Evolutionary conservation across 2,329 filamentous ascomycete genomes (phyloP).

Genomic region (Chaetomiaceae sp.): DNA sequence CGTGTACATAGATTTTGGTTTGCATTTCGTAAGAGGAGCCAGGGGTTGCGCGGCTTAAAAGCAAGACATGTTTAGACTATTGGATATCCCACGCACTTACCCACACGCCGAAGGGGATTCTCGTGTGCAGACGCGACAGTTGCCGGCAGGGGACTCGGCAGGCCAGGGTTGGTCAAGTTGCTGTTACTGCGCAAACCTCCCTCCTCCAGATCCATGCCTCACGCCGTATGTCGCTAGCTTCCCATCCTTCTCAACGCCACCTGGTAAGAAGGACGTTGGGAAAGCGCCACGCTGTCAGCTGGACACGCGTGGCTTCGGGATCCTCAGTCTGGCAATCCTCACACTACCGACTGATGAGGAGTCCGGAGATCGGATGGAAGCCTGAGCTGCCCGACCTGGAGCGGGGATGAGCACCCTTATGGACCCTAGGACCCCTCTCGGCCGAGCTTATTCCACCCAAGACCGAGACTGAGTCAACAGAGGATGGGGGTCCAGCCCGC

Average conservation of each 20-base stretch:
- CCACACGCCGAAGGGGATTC: not conserved
- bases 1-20: not conserved
- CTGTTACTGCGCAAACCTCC: too few species aligned
- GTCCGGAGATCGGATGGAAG: slow-evolving; percentile 15
- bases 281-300: too few species aligned
- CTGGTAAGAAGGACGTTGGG: too few species aligned
- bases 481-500: slow-evolving; percentile 16
- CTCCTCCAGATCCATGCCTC: too few species aligned
- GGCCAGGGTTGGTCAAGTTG: too few species aligned
- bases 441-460: slow-evolving; percentile 1
- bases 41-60: not conserved
- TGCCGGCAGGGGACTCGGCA: too few species aligned
- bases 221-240: too few species aligned
- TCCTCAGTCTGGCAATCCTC: too few species aligned
- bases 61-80: not conserved
- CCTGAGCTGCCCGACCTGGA: not conserved
- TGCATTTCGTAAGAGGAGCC: slow-evolving; percentile 13
- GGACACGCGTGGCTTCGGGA: too few species aligned
- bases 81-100: not conserved
- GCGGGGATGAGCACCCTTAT: not conserved
- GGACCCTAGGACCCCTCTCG: not conserved
- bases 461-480: not conserved
- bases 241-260: too few species aligned
- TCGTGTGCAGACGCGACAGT: too few species aligned
- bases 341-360: too few species aligned